Percentiles rank a stretch among this genome's conserved stretches.
Evolutionary conservation across 805 yeast species (phyloP).

Genomic region (Candida ipomoeae): DNA sequence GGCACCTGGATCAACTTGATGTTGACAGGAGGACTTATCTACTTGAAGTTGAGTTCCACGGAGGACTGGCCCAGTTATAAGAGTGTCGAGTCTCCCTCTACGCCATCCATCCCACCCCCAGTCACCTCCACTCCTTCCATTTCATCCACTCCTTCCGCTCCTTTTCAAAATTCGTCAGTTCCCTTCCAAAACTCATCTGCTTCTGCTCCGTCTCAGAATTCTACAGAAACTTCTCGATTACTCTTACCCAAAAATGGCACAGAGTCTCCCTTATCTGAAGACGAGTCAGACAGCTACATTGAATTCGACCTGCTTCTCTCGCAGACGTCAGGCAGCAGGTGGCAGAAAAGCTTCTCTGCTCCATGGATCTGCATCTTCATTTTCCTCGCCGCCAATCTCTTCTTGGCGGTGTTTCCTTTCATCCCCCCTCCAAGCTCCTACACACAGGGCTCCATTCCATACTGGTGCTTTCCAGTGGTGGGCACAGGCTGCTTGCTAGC

Average conservation of each 20-base stretch:
- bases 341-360: conserved; percentile 20
- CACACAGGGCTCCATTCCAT: conserved; percentile 37
- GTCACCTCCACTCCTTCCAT: too few relatives aligned
- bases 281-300: conserved; percentile 13
- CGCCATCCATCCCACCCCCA: too few relatives aligned
- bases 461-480: conserved; percentile 54
- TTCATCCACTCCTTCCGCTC: too few relatives aligned
- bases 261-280: neutral
- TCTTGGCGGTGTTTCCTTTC: conserved; percentile 53
- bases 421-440: conserved; percentile 46
- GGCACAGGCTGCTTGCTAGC: conserved; percentile 42
- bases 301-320: conserved; percentile 18
- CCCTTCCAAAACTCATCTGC: too few relatives aligned
- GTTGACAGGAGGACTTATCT: conserved; percentile 50
- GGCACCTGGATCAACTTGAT: conserved; percentile 55
- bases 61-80: conserved; percentile 19
- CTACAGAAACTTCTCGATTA: neutral
- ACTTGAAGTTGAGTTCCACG: conserved; percentile 41
- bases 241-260: neutral
- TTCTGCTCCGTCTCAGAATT: too few relatives aligned
- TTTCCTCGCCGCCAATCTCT: conserved; percentile 45
- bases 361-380: conserved; percentile 30
- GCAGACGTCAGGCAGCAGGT: neutral
- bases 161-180: too few relatives aligned
- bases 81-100: too few relatives aligned